Base-by-base conservation (phyloP, 257 asterid species). In the Ligustrum vulgare region DNA sequence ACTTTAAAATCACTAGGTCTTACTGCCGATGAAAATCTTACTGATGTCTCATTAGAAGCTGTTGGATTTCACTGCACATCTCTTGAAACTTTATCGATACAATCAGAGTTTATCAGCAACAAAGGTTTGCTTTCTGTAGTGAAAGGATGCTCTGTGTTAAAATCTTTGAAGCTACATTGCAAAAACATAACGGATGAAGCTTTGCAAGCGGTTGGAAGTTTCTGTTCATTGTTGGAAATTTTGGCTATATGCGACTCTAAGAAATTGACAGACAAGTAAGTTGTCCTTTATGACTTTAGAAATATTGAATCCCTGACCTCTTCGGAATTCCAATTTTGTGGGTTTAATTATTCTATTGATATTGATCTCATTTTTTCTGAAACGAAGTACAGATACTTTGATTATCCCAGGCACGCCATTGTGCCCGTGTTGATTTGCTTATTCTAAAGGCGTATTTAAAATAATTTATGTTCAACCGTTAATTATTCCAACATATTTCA, bases 251-350 rank as follows among this genome's bases (percentile, higher is more conserved):
- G 82, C 86, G 80, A 88, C 80, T 90, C 86, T 79, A 90, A 86
- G 84, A 90, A 81, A 82, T 88, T 94, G 83, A 94, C 97, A 0
- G 96, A 93, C 94, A 91, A 84, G 97, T 90, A 18, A 28, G 37
- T 62, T 71, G 65, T 68, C 47, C 10, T 56, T 56, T 39, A 8
- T 56, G 64, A 56, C 15, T 15, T 28, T 56, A 56, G 9, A 56
- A 56, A 56, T 56, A 7, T 1, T 4, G 63, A n/a, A n/a, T 54
- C 31, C 10, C 10, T 0, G 3, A 4, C 28, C 28, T 3, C 2
- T 5, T 18, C n/a, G 4, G 8, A 54, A 20, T 4, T 1, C 6
- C n/a, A n/a, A 54, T 54, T 9, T 1, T 54, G n/a, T 54, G 3
- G 3, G 25, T 23, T 1, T 18, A 6, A 54, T 1, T 5, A 7